Evolutionary conservation across 2,329 filamentous ascomycete genomes (phyloP), one percentile per base, ranked within the genome.

Genomic region (Verticillium longisporum): DNA sequence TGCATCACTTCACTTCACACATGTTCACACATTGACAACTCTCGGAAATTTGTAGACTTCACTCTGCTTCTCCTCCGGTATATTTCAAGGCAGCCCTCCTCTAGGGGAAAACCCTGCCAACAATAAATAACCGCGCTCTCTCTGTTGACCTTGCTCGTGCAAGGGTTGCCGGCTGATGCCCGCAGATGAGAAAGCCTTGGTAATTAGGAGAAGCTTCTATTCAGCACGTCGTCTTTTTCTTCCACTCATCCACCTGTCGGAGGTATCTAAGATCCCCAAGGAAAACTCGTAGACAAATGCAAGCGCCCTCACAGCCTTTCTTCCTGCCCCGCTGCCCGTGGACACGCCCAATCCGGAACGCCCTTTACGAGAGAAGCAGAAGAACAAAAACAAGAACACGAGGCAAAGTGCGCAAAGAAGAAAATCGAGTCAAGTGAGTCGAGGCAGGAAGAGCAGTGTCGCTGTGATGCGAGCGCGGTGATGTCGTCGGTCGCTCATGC

Each of bases 401-500:
- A 62, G 61, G 58, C 67, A 53, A 63, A 57, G 58, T 59, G 32
- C 6, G 32, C 26, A 21, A 15, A 26, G 9, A 36, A 36, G 13
- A 36, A 50, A 50, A 18, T 50, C 45, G 45, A 50, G 21, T 50
- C 15, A 50, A 50, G 18, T 50, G 7, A 26, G 7, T 50, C 45
- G 9, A 50, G 21, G 21, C 45, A 50, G 45, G 13, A 62, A 59
- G 61, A 62, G 62, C 45, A 59, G 61, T 36, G 62, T 65, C 61
- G 64, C 64, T 63, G 57, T 31, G 58, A 61, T 45, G 61, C 64
- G 61, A 64, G 57, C 45, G 62, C 56, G 57, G 55, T 58, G 60
- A 61, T 62, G 61, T 76, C 75, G 68, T 79, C 78, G 75, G 80
- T 80, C 72, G 74, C 76, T 78, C 76, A 75, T 80, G 78, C 77